phyloP scores from a whole-genome alignment of 2,329 filamentous ascomycete species.

The Diaporthe velutina region DNA sequence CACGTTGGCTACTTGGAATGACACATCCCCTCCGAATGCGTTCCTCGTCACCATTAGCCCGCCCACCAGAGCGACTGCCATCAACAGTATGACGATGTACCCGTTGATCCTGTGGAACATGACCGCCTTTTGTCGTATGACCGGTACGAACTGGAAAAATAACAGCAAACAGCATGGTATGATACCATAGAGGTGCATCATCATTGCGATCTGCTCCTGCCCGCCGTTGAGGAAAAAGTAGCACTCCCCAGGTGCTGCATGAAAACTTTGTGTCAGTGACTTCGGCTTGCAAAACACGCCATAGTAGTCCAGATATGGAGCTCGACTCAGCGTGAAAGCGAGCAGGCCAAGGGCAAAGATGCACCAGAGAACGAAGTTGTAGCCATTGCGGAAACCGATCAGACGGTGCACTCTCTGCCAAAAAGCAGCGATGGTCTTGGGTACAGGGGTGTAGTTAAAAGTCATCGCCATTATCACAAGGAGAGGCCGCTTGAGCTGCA shows the following conservation, averaged over 20 bases:
- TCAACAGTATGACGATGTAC: slow-evolving; percentile 65
- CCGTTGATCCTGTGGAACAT: slow-evolving; percentile 72
- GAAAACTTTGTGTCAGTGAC: slow-evolving; percentile 37
- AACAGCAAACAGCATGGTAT: slow-evolving; percentile 60
- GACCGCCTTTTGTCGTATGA: slow-evolving; percentile 60
- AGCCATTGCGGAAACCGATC: slow-evolving; percentile 67
- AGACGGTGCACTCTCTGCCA: slow-evolving; percentile 55
- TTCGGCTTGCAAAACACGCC: slow-evolving; percentile 50
- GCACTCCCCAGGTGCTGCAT: slow-evolving; percentile 40
- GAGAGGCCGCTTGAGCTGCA: not conserved
- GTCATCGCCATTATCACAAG: not conserved
- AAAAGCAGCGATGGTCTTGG: not conserved
- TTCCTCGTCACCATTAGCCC: slow-evolving; percentile 66
- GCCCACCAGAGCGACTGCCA: slow-evolving; percentile 58
- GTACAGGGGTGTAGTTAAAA: not conserved
- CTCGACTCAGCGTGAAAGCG: slow-evolving; percentile 61
- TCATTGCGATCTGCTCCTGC: slow-evolving; percentile 54
- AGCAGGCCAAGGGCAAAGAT: slow-evolving; percentile 60
- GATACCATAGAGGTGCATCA: slow-evolving; percentile 59
- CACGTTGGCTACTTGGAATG: slow-evolving; percentile 60
- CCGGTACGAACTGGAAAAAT: slow-evolving; percentile 63
- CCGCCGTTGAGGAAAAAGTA: slow-evolving; percentile 39
- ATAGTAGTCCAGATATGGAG: slow-evolving; percentile 62
- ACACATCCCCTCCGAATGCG: slow-evolving; percentile 67
- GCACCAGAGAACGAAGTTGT: slow-evolving; percentile 69